Conservation (phyloP, 805 yeast species). For the Starmerella apicola region DNA sequence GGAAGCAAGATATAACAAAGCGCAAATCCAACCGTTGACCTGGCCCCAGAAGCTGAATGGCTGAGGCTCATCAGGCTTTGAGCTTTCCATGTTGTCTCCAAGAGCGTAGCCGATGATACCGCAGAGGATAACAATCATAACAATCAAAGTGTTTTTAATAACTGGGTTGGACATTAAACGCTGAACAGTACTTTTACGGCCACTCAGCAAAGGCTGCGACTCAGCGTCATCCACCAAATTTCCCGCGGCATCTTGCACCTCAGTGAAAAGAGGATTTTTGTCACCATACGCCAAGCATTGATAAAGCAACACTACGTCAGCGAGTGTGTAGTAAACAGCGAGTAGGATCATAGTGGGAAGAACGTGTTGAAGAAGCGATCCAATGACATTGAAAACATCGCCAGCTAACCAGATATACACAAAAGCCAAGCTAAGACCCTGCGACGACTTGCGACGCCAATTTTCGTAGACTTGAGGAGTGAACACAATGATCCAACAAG, state of each 20-base stretch:
- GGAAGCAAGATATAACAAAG: constrained; percentile 54
- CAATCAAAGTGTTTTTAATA: constrained; percentile 37
- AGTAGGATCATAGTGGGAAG: constrained; percentile 88
- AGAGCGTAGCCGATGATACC: constrained; percentile 86
- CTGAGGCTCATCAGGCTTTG: constrained; percentile 34
- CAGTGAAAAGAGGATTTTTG: constrained; percentile 1
- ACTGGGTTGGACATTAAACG: constrained; percentile 1
- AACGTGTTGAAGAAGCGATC: constrained; percentile 80
- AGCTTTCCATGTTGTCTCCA: constrained; percentile 39
- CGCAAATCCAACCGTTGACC: constrained; percentile 59
- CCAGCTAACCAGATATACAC: constrained; percentile 87
- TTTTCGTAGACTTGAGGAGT: constrained; percentile 95
- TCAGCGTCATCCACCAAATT: constrained; percentile 6
- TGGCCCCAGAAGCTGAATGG: constrained; percentile 67
- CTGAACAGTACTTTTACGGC: background rate
- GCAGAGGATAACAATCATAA: constrained; percentile 52
- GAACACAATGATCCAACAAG: constrained; percentile 96
- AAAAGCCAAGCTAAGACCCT: constrained; percentile 77
- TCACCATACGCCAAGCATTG: constrained; percentile 72
- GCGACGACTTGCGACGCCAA: constrained; percentile 56
- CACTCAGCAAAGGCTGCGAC: constrained; percentile 9
- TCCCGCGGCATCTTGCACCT: background rate
- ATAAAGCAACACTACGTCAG: constrained; percentile 70
- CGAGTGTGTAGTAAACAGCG: constrained; percentile 84
- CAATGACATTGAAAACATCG: constrained; percentile 84